Base-by-base conservation (phyloP, 2,329 filamentous ascomycete species). In the Aspergillus bombycis region DNA sequence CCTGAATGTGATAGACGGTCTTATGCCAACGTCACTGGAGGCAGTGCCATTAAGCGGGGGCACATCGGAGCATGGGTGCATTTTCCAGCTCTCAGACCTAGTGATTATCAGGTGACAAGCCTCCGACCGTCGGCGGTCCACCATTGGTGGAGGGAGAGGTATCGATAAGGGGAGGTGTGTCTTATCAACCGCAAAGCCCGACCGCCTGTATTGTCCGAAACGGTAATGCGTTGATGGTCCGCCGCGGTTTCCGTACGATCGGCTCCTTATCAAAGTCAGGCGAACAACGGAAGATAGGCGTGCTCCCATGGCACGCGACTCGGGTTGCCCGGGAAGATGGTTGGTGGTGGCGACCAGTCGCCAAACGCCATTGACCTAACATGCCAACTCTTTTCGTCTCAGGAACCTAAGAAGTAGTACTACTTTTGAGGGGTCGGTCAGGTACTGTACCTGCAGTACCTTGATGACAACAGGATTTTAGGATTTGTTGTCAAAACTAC, bases 71-170 rank as follows among this genome's bases (percentile, higher is more conserved):
- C 56, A 54, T 52, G 52, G 32, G 53, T 57, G 52, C 30, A 57
- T 38, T 60, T 60, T 55, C 52, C 58, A 46, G 53, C 43, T 43
- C 23, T 23, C 41, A 48, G 48, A 34, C 50, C 38, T 32, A 48
- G 16, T n/a, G 46, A 46, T 54, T 61, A 63, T 68, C 67, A 68
- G 65, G 67, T 68, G 67, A 67, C 63, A 55, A 48, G 53, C 56
- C 60, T 46, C 57, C 54, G 55, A 36, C 43, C 11, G 21, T 38
- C 52, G 52, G 45, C 21, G 36, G 38, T 12, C 19, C 48, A 21
- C 54, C 34, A 66, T 65, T 63, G 63, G 65, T 30, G 36, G 36
- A 43, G 9, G n/a, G 26, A 34, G 9, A 14, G 16, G 34, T 65
- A 67, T 68, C 63, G 67, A 68, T 68, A 67, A 68, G 66, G 7